These are phyloP conservation scores for Aspergillus quadrilineatus DNA, from an alignment of 2,329 filamentous ascomycete genomes.

Conservation along the genomic window DNA sequence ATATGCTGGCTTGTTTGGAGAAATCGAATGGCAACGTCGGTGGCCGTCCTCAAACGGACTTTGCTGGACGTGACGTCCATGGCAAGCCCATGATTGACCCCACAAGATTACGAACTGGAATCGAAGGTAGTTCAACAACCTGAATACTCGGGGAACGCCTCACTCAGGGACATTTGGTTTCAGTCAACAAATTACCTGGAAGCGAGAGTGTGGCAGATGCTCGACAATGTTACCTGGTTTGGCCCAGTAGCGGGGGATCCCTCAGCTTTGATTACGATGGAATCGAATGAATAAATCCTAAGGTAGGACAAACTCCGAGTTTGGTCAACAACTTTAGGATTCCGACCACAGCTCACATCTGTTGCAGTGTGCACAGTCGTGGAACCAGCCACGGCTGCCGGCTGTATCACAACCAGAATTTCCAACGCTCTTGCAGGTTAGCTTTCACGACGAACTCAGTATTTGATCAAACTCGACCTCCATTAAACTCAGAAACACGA, in stretches of 20 bases:
- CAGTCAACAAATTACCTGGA: neutral
- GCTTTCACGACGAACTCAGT: neutral
- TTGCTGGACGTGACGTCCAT: neutral
- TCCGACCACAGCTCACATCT: neutral
- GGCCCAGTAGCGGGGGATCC: neutral
- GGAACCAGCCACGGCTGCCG: neutral
- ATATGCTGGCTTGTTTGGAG: slow-evolving; percentile 12
- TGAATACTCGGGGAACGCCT: neutral
- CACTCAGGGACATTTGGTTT: neutral
- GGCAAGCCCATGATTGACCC: neutral
- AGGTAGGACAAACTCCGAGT: neutral
- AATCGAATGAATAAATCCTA: neutral
- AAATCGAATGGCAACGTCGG: neutral
- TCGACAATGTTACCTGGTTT: slow-evolving; percentile 9
- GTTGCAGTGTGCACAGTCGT: neutral
- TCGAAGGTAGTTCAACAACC: neutral
- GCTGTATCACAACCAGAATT: neutral
- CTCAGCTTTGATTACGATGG: neutral
- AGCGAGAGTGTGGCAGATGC: slow-evolving; percentile 2
- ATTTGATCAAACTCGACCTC: neutral
- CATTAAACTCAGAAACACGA: neutral
- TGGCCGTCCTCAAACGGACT: neutral
- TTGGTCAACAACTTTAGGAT: neutral
- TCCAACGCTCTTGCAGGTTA: neutral
- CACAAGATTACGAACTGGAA: neutral